Evolutionary conservation across 345 rosid genomes (phyloP), one percentile per base, ranked within the genome.

Genomic region (Nasturtium officinale): DNA sequence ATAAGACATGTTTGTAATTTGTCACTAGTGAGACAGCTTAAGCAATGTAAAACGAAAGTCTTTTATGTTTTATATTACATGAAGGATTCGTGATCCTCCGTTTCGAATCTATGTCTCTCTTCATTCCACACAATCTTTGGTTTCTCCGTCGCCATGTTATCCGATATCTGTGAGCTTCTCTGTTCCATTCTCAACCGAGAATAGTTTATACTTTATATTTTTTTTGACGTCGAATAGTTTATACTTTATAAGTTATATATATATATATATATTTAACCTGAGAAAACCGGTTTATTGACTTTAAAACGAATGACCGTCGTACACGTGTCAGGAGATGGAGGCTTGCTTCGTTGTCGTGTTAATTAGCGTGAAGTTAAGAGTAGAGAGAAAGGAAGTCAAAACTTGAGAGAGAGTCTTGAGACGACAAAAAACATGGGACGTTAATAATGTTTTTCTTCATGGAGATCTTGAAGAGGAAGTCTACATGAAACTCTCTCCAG

Each of bases 61-160:
- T 38, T 32, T 11, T 8, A 54, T 16, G 54, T 53, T 62, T 62
- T 29, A 30, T 25, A 35, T n/a, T 43, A 46, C 42, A 18, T 16
- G 81, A 85, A 87, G 0, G 96, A 93, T 63, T 79, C 76, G 81
- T 80, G 84, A 84, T 91, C 97, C 66, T 91, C 90, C 1, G 90
- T 87, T 77, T 91, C 90, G 85, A 91, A 91, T 79, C 86, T 85
- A 38, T 77, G 64, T 7, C 73, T 57, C 25, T 55, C 71, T 78
- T 86, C 81, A 78, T 85, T 91, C 93, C 90, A 82, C 76, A 80
- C 78, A 21, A 89, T 89, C 75, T 76, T 86, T 33, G 87, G 87
- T 32, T 73, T 70, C 71, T 71, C 80, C 46, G 76, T 50, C 45
- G 73, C 72, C 72, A 33, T 59, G 10, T 21, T 40, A 1, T 72